These are phyloP conservation scores for Chrysoporthe austroafricana DNA, from an alignment of 2,329 filamentous ascomycete genomes.

Conservation along the genomic window DNA sequence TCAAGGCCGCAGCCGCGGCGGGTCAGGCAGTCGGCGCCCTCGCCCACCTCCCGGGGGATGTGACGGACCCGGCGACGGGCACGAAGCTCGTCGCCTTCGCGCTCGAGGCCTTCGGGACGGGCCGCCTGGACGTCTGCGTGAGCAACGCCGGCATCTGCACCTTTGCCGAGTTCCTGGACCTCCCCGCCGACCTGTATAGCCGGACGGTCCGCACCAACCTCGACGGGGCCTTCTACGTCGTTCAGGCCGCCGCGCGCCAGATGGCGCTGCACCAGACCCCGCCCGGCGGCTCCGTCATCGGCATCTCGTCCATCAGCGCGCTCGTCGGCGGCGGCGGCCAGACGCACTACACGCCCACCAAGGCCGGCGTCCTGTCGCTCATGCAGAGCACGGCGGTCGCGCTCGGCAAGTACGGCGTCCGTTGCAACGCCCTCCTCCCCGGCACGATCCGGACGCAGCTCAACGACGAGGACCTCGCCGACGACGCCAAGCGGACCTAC, in stretches of 20 bases:
- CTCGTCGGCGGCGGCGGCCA: constrained; percentile 79
- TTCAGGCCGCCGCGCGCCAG: constrained; percentile 82
- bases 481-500: constrained; percentile 72
- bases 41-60: constrained; percentile 75
- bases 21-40: constrained; percentile 58
- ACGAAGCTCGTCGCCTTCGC: constrained; percentile 67
- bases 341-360: constrained; percentile 87
- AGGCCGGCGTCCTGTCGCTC: constrained; percentile 77
- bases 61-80: constrained; percentile 74
- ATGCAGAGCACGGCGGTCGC: constrained; percentile 86
- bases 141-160: constrained; percentile 88
- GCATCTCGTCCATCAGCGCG: constrained; percentile 72
- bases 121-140: constrained; percentile 75
- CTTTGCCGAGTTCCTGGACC: constrained; percentile 82
- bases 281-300: constrained; percentile 79
- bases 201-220: constrained; percentile 80
- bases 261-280: constrained; percentile 69
- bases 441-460: constrained; percentile 84
- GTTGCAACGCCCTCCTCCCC: constrained; percentile 83
- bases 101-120: constrained; percentile 60
- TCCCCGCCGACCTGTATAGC: constrained; percentile 71
- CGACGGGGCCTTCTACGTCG: constrained; percentile 84
- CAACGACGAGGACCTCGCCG: constrained; percentile 80
- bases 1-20: constrained; percentile 39
- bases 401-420: constrained; percentile 73